Percentiles rank a stretch among this genome's conserved stretches.
Conservation (phyloP, 768 basidiomycete species). For the Serpula lacrymans region DNA sequence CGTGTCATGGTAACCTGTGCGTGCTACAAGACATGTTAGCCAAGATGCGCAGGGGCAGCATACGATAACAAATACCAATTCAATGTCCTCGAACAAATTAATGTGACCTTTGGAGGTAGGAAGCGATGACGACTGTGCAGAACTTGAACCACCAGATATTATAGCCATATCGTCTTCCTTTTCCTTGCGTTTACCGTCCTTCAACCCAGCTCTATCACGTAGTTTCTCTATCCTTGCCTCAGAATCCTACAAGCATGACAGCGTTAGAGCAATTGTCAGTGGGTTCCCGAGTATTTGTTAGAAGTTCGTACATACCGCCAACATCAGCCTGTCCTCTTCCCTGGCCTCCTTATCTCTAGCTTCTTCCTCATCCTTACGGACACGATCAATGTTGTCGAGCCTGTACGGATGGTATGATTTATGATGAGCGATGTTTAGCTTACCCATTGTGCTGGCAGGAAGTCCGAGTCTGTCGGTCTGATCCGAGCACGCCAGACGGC, state of each 20-base stretch:
- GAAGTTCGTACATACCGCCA: constrained; percentile 57
- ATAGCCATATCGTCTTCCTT: constrained; percentile 30
- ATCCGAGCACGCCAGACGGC: too few species aligned
- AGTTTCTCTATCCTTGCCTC: constrained; percentile 72
- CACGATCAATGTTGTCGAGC: constrained; percentile 79
- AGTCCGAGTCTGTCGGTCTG: too few species aligned
- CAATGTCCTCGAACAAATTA: constrained; percentile 82
- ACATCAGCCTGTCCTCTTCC: constrained; percentile 67
- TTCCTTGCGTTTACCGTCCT: constrained; percentile 36
- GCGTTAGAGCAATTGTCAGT: constrained; percentile 4
- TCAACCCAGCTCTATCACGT: constrained; percentile 55
- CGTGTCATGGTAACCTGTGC: constrained; percentile 44
- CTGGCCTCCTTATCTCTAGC: constrained; percentile 61
- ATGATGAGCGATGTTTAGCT: constrained; percentile 87
- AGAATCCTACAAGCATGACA: constrained; percentile 51
- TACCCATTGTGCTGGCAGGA: constrained; percentile 55
- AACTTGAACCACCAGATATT: constrained; percentile 9
- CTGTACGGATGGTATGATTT: constrained; percentile 89
- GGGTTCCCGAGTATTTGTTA: not conserved
- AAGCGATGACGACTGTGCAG: constrained; percentile 32
- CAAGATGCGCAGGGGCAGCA: constrained; percentile 1
- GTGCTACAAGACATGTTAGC: constrained; percentile 29
- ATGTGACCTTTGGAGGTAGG: constrained; percentile 65
- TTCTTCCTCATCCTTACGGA: constrained; percentile 79
- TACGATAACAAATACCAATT: constrained; percentile 44